A percentile compares a stretch with the other conserved stretches of the same genome.
Conservation (phyloP, 345 rosid genomes). For the Sonneratia alba region DNA sequence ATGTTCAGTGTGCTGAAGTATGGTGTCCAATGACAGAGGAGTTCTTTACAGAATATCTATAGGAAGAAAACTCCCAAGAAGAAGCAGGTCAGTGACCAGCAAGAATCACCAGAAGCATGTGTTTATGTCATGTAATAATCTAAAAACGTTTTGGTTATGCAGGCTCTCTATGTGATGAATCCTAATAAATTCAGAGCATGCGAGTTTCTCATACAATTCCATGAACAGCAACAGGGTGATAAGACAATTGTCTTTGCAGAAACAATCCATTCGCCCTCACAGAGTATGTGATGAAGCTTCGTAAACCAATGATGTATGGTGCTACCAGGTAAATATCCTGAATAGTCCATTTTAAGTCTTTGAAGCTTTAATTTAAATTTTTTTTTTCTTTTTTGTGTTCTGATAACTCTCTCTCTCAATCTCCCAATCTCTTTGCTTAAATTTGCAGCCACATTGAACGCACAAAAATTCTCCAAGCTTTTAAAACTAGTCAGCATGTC, state of each 20-base stretch:
- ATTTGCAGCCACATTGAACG: constrained; percentile 80
- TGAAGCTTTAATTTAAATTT: background rate
- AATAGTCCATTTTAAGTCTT: background rate
- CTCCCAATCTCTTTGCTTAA: constrained; percentile 5
- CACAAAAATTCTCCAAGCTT: constrained; percentile 82
- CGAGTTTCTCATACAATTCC: constrained; percentile 80
- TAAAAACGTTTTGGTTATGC: constrained; percentile 1
- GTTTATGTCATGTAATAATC: background rate
- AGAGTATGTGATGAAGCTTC: constrained; percentile 90
- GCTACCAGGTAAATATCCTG: constrained; percentile 57
- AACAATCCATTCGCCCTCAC: constrained; percentile 85
- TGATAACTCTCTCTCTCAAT: background rate
- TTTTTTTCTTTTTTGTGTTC: background rate
- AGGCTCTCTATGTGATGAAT: constrained; percentile 99
- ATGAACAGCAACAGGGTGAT: constrained; percentile 85
- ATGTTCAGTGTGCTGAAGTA: constrained; percentile 98
- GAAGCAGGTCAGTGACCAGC: constrained; percentile 51
- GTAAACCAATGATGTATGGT: constrained; percentile 97
- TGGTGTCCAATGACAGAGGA: constrained; percentile 99
- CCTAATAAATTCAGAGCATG: constrained; percentile 95
- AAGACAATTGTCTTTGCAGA: constrained; percentile 87
- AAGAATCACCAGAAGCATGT: background rate
- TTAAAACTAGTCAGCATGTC: constrained; percentile 72
- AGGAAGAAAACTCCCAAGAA: constrained; percentile 89
- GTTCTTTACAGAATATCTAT: constrained; percentile 88